These are phyloP conservation scores for Straminergon stramineum DNA, from an alignment of 225 moss, liverwort and hornwort species.

Conservation along the genomic window DNA sequence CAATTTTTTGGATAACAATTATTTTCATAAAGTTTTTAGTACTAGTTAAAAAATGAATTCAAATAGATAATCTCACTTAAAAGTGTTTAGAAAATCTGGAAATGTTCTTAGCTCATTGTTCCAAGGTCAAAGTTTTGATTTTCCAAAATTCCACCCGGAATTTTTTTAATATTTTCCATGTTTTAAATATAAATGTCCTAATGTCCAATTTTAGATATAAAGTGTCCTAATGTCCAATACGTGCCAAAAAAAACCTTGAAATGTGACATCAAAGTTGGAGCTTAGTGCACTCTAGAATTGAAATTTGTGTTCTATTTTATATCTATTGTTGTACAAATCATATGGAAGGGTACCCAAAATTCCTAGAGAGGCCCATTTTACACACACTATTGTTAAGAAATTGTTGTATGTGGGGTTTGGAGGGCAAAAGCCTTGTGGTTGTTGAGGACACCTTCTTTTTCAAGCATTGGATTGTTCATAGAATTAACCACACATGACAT, in stretches of 20 bases:
- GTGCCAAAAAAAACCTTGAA: accelerated
- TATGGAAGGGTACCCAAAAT: too few species aligned
- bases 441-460: background rate
- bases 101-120: background rate
- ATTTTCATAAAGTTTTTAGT: background rate
- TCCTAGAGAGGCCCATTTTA: background rate
- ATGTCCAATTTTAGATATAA: too few species aligned
- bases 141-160: background rate
- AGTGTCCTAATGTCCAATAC: too few species aligned
- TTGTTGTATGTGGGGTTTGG: background rate
- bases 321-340: too few species aligned
- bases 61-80: background rate
- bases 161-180: too few species aligned
- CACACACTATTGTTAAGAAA: background rate
- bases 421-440: background rate
- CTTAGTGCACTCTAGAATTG: too few species aligned
- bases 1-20: background rate
- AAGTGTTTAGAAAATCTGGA: background rate
- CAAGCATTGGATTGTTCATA: background rate
- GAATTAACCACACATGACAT: background rate
- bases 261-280: too few species aligned
- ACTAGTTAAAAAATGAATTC: background rate
- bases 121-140: background rate
- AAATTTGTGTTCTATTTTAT: too few species aligned
- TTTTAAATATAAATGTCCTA: too few species aligned